Conservation (phyloP, 2,329 filamentous ascomycete species). For the Ophiostoma tasmaniense region DNA sequence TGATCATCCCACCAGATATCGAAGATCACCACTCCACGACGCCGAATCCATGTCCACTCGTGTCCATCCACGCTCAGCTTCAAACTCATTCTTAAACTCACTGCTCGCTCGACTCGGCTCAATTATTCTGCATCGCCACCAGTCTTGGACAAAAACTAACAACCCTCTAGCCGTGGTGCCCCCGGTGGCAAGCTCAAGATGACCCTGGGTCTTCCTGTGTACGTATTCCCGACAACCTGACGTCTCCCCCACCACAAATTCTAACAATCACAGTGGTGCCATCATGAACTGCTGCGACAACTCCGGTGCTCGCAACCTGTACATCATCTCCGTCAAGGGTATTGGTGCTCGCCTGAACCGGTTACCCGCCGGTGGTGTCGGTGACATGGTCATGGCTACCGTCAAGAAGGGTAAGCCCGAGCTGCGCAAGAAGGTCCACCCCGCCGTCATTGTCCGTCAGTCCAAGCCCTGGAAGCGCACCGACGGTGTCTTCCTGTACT, state of each 20-base stretch:
- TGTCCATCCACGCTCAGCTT: no score
- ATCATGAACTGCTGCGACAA: constrained; percentile 99
- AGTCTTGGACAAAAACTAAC: not conserved
- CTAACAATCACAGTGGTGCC: constrained; percentile 51
- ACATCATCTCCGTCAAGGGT: constrained; percentile 99
- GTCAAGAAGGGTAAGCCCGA: constrained; percentile 99
- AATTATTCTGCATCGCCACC: not conserved
- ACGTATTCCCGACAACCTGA: not conserved
- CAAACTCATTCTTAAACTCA: not conserved
- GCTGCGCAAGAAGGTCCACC: constrained; percentile 99
- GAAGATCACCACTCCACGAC: not conserved
- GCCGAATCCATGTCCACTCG: not conserved
- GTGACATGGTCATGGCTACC: constrained; percentile 99
- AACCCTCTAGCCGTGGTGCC: constrained; percentile 62
- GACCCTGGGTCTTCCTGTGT: constrained; percentile 97
- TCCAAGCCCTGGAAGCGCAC: constrained; percentile 99
- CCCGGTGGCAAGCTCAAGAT: constrained; percentile 99
- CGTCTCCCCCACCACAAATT: not conserved
- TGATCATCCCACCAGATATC: not conserved
- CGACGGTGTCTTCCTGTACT: constrained; percentile 98
- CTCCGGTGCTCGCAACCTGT: constrained; percentile 96
- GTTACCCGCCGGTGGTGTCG: constrained; percentile 92
- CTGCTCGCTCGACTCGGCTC: not conserved
- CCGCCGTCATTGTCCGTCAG: constrained; percentile 67
- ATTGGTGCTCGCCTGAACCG: constrained; percentile 96